phyloP scores from a whole-genome alignment of 1,284 basidiomycete species.

The Pascua sp. region DNA sequence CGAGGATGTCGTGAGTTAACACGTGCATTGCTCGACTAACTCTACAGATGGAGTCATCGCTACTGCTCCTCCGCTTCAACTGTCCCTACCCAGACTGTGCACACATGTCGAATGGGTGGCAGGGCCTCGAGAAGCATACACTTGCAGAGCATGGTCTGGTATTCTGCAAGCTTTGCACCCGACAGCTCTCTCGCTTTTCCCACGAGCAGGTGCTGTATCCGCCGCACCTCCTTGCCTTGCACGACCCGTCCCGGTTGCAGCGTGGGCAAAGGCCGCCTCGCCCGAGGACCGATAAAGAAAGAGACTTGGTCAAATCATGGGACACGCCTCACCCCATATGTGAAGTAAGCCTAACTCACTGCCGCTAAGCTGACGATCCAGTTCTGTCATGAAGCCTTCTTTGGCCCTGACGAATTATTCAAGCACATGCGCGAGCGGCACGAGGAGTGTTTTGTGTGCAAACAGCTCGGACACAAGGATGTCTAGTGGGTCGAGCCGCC shows the following conservation, averaged over 20 bases:
- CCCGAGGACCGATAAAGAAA: constrained; percentile 38
- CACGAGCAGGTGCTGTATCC: constrained; percentile 91
- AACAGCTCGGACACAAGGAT: constrained; percentile 69
- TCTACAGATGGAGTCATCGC: constrained; percentile 75
- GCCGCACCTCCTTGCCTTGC: constrained; percentile 63
- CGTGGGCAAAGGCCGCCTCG: constrained; percentile 49
- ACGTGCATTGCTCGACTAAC: background rate
- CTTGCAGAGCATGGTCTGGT: constrained; percentile 62
- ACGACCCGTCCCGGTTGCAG: constrained; percentile 70
- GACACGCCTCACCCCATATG: constrained; percentile 51
- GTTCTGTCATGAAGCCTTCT: constrained; percentile 88
- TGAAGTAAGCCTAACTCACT: constrained; percentile 51
- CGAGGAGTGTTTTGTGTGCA: constrained; percentile 96
- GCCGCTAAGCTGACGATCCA: constrained; percentile 46
- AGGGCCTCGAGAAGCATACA: constrained; percentile 68
- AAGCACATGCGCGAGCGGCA: constrained; percentile 89
- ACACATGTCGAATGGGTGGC: constrained; percentile 81
- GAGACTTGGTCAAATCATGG: constrained; percentile 45
- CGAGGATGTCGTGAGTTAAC: constrained; percentile 62
- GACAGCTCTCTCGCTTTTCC: constrained; percentile 88
- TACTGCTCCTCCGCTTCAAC: constrained; percentile 84
- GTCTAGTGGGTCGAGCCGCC: constrained; percentile 68
- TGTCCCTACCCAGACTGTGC: constrained; percentile 78
- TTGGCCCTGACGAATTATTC: constrained; percentile 87
- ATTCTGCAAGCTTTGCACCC: constrained; percentile 86